Evolutionary conservation across 208 protist species (phyloP), one percentile per base, ranked within the genome.

Genomic region (Naegleria gruberi): DNA sequence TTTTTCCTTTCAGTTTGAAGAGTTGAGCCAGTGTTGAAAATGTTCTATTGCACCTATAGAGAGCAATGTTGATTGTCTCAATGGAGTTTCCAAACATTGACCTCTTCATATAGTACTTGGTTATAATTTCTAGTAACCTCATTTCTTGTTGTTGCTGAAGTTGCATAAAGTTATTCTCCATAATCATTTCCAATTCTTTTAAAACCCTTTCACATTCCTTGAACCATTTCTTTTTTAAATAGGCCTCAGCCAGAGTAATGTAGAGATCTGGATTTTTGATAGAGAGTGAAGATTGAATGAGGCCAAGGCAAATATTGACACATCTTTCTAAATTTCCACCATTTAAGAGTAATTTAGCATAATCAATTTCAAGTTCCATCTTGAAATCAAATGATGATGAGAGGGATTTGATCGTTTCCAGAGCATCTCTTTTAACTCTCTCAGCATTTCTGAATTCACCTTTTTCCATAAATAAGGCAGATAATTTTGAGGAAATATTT

Each of bases 401-500:
- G n/a, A 77, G 30, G 26, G 65, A 77, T 77, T 77, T 77, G 30
- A 77, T 77, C 30, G 30, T 77, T 37, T 77, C 65, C 6, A 37
- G 34, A 42, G 37, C 46, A 43, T 51, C 34, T 30, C 43, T 37
- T 65, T 88, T 88, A 3, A 88, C 19, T 51, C 43, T 10, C 42
- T 88, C 84, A 40, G 84, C 84, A 88, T 88, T 88, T 88, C 84
- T 88, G 5, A 65, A 41, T 7, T 88, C 84, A 26, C 84, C 84
- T 57, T 42, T 88, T 43, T 55, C 84, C 43, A 65, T 88, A 26
- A 51, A 88, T 26, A 46, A 10, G 2, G 41, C 4, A 19, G 34
- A 40, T 41, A 88, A 42, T 42, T 88, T 55, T 42, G 41, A 41
- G 0, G n/a, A 40, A 6, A 42, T 34, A 26, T 65, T 45, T 2